Base-by-base conservation (phyloP, 2,329 filamentous ascomycete genomes). In the Alternaria sp. region DNA sequence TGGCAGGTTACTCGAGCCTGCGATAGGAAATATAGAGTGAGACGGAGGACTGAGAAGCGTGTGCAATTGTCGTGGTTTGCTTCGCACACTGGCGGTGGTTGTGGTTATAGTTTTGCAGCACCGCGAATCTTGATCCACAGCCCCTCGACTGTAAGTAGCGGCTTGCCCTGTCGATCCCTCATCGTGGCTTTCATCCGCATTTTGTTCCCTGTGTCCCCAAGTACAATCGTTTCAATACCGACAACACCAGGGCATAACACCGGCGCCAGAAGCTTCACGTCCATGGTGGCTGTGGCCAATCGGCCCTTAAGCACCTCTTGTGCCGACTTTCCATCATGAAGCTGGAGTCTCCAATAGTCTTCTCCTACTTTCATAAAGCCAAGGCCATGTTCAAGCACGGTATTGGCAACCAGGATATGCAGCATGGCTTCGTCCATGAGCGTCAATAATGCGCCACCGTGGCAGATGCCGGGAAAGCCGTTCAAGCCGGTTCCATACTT, bases 391-490 rank as follows among this genome's bases (percentile, higher is more conserved):
- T 55, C 54, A 25, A 62, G 58, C 17, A 59, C 61, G 13, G 68
- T 62, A 25, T 67, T 67, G 10, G 66, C 71, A 7, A 74, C 51
- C 64, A 71, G 70, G 43, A 66, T 62, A 17, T 54, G 66, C 4
- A 49, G 65, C 12, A 75, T 62, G 54, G 85, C 86, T 81, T 93
- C 91, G 77, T 91, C 87, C 54, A 93, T 77, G 12, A 91, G 77
- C 1, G 88, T 92, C 13, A 89, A 89, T 26, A 90, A 82, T 4
- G 86, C 83, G 13, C 91, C 91, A 54, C 91, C 91, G 77, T 94
- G 91, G 55, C 88, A 87, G 26, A 90, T 84, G 17, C 86, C 85
- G 3, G 90, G 90, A 87, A 90, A 93, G 9, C 91, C 90, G 30
- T 84, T 82, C 12, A 89, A 75, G 1, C 67, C 69, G 3, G 46